A percentile compares a stretch with the other conserved stretches of the same genome.
phyloP scores from a whole-genome alignment of 768 basidiomycete species.

The Podaxis carcinomalis region DNA sequence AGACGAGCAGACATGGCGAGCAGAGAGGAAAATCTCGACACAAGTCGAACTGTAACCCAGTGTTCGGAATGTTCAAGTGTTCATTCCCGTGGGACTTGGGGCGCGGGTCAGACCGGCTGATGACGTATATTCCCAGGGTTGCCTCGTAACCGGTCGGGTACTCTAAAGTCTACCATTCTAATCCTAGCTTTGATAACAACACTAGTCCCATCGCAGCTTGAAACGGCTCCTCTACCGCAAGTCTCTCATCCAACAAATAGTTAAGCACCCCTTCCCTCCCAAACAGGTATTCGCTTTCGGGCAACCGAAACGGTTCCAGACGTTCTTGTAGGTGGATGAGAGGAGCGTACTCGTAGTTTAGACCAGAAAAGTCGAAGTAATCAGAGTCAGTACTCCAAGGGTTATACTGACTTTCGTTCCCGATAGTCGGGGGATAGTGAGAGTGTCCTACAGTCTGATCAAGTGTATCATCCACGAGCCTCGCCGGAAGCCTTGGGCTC shows the following conservation, averaged over 20 bases:
- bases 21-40: neutral
- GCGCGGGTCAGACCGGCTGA: slow-evolving; percentile 35
- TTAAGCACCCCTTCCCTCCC: slow-evolving; percentile 22
- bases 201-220: slow-evolving; percentile 46
- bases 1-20: slow-evolving; percentile 35
- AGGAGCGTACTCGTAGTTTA: slow-evolving; percentile 12
- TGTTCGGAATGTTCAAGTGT: slow-evolving; percentile 6
- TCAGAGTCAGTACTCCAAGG: neutral
- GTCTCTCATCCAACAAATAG: slow-evolving; percentile 28
- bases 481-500: neutral
- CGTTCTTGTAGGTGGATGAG: slow-evolving; percentile 26
- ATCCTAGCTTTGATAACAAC: slow-evolving; percentile 34
- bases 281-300: slow-evolving; percentile 15
- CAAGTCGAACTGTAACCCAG: slow-evolving; percentile 5
- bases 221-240: slow-evolving; percentile 35
- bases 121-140: slow-evolving; percentile 5
- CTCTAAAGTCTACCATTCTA: slow-evolving; percentile 22
- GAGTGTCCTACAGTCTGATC: neutral
- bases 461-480: neutral
- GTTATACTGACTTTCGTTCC: slow-evolving; percentile 7
- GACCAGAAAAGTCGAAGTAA: slow-evolving; percentile 1
- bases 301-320: slow-evolving; percentile 22
- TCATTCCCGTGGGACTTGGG: slow-evolving; percentile 18
- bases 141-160: neutral
- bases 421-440: neutral